Evolutionary conservation across 2,329 filamentous ascomycete species (phyloP).

Genomic region (Atkinsonella hypoxylon): DNA sequence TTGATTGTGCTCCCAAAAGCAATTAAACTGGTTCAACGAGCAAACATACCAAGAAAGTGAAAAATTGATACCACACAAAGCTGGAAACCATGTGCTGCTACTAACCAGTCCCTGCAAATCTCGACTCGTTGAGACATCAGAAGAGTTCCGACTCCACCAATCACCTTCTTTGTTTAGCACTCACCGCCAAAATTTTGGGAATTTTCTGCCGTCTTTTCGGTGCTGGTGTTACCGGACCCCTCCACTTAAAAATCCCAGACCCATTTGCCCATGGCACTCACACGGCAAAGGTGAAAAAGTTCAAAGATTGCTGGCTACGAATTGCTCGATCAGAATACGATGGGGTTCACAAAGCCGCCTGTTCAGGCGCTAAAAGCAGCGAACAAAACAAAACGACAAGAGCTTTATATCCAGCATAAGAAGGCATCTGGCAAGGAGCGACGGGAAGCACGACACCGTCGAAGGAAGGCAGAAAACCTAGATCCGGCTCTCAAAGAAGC

Average conservation of each 20-base stretch:
- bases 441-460: conserved; percentile 62
- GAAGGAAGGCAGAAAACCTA: conserved; percentile 76
- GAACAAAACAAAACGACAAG: conserved; percentile 72
- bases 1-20: not conserved
- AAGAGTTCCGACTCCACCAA: conserved; percentile 11
- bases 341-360: conserved; percentile 24
- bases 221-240: conserved; percentile 6
- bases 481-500: conserved; percentile 64
- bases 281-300: not conserved
- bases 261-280: not conserved
- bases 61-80: not conserved
- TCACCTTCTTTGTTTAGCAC: conserved; percentile 7
- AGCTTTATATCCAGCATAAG: conserved; percentile 71
- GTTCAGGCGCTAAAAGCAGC: conserved; percentile 34
- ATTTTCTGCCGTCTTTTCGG: conserved; percentile 19
- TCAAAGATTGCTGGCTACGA: not conserved
- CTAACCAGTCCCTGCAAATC: not conserved
- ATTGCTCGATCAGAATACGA: conserved; percentile 6
- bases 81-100: not conserved
- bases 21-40: not conserved
- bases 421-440: conserved; percentile 60
- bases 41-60: not conserved
- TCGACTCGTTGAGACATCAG: not conserved
- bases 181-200: conserved; percentile 29
- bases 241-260: conserved; percentile 10